These are phyloP conservation scores for Dipodascus albidus DNA, from an alignment of 805 yeast genomes.

Conservation along the genomic window DNA sequence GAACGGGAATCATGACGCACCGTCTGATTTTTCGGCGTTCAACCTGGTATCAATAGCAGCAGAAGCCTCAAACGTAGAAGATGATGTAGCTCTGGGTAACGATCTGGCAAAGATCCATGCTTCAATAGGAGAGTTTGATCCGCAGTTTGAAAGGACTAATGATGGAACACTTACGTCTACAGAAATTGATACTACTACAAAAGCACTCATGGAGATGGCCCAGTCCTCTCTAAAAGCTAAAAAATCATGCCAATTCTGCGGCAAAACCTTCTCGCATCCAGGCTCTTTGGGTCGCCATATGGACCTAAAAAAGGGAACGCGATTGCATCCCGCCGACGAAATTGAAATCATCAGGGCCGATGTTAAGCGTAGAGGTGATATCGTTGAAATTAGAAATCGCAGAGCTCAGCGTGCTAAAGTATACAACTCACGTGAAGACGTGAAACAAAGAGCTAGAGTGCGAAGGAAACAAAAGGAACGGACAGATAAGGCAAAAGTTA, in stretches of 20 bases:
- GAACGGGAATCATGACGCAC: neutral
- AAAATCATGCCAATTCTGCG: constrained; percentile 40
- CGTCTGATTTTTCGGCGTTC: neutral
- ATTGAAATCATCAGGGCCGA: constrained; percentile 36
- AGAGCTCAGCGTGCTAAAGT: constrained; percentile 31
- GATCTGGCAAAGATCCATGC: neutral
- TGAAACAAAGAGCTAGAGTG: constrained; percentile 33
- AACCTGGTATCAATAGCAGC: neutral
- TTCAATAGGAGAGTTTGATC: neutral
- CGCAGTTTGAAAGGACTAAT: neutral
- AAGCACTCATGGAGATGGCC: constrained; percentile 1
- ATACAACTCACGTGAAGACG: constrained; percentile 38
- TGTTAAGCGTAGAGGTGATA: constrained; percentile 42
- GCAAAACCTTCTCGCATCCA: constrained; percentile 40
- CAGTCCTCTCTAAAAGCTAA: constrained; percentile 12
- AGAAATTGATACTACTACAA: neutral
- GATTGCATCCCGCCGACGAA: constrained; percentile 37
- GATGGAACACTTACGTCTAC: neutral
- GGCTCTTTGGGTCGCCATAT: constrained; percentile 52
- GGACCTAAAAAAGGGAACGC: constrained; percentile 43
- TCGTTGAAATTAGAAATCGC: constrained; percentile 30
- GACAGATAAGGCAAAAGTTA: constrained; percentile 30
- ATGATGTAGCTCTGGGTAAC: neutral
- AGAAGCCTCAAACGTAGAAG: neutral
- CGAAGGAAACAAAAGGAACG: constrained; percentile 37